Percentiles rank a stretch among this genome's conserved stretches.
Evolutionary conservation across 2,329 filamentous ascomycete genomes (phyloP).

Genomic region (Lithohypha guttulata): DNA sequence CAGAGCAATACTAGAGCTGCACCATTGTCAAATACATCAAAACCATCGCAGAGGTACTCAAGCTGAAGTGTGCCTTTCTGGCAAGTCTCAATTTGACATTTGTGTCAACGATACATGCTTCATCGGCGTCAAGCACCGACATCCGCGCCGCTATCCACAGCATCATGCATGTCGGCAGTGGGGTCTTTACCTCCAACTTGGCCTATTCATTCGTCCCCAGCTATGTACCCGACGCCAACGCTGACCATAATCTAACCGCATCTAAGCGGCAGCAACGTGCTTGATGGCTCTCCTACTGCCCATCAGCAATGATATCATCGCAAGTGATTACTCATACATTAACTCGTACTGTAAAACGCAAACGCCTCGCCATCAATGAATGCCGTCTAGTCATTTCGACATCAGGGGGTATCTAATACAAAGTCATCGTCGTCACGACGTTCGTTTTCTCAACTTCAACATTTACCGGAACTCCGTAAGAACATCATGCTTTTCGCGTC

Average conservation of each 20-base stretch:
- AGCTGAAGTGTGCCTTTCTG: too few relatives aligned
- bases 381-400: conserved; percentile 6
- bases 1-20: too few relatives aligned
- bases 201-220: conserved; percentile 8
- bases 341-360: background rate
- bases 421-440: background rate
- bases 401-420: conserved; percentile 6
- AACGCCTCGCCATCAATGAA: conserved; percentile 7
- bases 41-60: too few relatives aligned
- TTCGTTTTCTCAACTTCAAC: background rate
- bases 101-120: background rate
- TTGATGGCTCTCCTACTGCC: background rate
- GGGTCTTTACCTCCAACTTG: conserved; percentile 4
- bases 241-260: conserved; percentile 1
- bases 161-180: conserved; percentile 3
- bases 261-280: conserved; percentile 7
- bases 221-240: conserved; percentile 5
- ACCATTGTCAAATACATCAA: too few relatives aligned
- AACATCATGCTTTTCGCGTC: background rate
- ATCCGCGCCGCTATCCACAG: background rate
- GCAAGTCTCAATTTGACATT: background rate
- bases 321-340: background rate
- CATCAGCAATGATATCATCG: background rate
- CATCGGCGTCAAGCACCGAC: background rate
- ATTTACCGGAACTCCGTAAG: background rate